These are phyloP conservation scores for Leccinum griseonigrum DNA, from an alignment of 1,284 basidiomycete genomes.

Conservation along the genomic window DNA sequence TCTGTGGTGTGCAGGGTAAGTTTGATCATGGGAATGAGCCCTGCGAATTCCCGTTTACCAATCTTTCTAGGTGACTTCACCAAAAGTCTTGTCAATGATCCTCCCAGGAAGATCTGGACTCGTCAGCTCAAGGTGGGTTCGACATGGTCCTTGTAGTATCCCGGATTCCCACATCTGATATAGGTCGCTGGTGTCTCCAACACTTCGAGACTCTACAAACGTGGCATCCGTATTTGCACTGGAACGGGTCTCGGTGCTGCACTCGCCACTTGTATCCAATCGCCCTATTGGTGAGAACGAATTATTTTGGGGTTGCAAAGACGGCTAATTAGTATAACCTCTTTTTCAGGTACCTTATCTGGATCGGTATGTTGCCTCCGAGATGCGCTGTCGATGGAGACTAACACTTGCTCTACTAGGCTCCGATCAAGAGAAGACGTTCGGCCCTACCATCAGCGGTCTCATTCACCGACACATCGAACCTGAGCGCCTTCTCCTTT, in stretches of 20 bases:
- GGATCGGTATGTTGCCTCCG: constrained; percentile 55
- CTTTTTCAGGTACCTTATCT: constrained; percentile 63
- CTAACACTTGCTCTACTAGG: constrained; percentile 36
- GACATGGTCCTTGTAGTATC: not conserved
- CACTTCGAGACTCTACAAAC: constrained; percentile 69
- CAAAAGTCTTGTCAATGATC: constrained; percentile 62
- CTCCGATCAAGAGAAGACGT: constrained; percentile 75
- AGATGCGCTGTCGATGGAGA: not conserved
- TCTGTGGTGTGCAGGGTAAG: constrained; percentile 71
- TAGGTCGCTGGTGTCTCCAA: constrained; percentile 79
- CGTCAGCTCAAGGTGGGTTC: constrained; percentile 62
- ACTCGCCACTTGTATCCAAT: constrained; percentile 71
- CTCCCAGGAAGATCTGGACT: constrained; percentile 68
- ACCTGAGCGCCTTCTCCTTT: constrained; percentile 66
- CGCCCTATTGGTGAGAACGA: constrained; percentile 56
- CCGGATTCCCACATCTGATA: constrained; percentile 9
- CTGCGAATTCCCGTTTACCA: constrained; percentile 1
- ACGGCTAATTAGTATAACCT: not conserved
- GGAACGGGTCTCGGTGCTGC: constrained; percentile 77
- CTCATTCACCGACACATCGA: constrained; percentile 65
- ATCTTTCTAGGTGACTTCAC: constrained; percentile 61
- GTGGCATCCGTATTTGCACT: constrained; percentile 75
- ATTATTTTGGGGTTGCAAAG: not conserved
- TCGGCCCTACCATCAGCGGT: constrained; percentile 69
- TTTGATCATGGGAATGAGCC: not conserved